Percentiles rank a stretch among this genome's conserved stretches.
Conservation (phyloP, 2,329 filamentous ascomycete genomes). For the Juglanconis sp. region DNA sequence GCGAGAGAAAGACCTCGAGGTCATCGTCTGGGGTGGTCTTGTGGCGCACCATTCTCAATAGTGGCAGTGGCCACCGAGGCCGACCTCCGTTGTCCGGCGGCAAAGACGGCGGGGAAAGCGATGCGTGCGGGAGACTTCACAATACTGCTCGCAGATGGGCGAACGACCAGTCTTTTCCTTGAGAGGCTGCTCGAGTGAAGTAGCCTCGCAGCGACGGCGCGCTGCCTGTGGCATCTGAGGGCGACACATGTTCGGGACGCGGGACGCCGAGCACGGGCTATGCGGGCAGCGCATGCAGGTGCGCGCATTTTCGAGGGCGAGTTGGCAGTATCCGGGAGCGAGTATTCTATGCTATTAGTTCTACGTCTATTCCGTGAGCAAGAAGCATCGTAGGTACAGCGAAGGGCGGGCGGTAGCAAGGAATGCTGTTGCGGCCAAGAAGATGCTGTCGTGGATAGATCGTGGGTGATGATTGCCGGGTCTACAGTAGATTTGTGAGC, state of each 20-base stretch:
- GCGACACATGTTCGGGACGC: slow-evolving; percentile 4
- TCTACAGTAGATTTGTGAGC: not conserved
- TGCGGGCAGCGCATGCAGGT: slow-evolving; percentile 13
- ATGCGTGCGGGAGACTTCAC: slow-evolving; percentile 10
- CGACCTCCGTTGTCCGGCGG: slow-evolving; percentile 18
- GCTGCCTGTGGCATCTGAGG: slow-evolving; percentile 3
- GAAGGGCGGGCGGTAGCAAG: not conserved
- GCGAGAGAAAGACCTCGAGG: not conserved
- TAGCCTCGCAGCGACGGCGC: slow-evolving; percentile 1
- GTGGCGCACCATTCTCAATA: slow-evolving; percentile 19
- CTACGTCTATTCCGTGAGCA: not conserved
- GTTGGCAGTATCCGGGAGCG: not conserved
- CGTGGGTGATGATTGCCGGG: not conserved
- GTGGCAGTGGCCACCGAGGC: slow-evolving; percentile 21
- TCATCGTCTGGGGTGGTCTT: not conserved
- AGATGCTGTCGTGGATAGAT: too few relatives aligned
- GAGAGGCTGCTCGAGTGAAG: slow-evolving; percentile 1
- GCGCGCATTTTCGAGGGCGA: slow-evolving; percentile 11
- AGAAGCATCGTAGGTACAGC: slow-evolving; percentile 1
- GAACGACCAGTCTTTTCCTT: not conserved
- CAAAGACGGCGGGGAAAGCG: slow-evolving; percentile 17
- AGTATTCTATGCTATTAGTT: not conserved
- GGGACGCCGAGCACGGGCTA: slow-evolving; percentile 1
- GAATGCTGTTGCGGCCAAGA: not conserved
- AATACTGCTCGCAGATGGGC: not conserved